Percentiles rank a stretch among this genome's conserved stretches.
Evolutionary conservation across 176 grass and related monocot genomes (phyloP).

Genomic region (Saccharum spontaneum): DNA sequence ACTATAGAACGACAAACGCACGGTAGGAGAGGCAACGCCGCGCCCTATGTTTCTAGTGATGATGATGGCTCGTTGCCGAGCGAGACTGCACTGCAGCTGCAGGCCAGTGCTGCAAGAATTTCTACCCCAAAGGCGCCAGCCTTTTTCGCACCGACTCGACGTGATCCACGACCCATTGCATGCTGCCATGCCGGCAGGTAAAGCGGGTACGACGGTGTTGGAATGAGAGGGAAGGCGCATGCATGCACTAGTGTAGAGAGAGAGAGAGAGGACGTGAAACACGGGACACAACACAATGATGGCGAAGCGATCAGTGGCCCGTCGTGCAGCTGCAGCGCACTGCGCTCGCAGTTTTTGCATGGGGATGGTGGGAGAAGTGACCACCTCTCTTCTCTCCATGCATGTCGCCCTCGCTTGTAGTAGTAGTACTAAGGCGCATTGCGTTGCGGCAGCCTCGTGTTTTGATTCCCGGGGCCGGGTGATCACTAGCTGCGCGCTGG

Average conservation of each 20-base stretch:
- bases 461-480: no score
- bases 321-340: neutral
- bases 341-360: neutral
- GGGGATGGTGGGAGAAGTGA: neutral
- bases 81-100: no score
- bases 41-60: no score
- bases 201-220: neutral
- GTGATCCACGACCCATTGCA: neutral
- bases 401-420: neutral
- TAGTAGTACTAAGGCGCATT: no score
- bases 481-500: no score
- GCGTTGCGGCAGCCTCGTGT: no score
- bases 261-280: neutral
- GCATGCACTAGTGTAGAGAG: neutral
- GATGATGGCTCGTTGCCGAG: no score
- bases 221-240: neutral
- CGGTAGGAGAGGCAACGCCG: no score
- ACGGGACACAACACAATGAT: slow-evolving; percentile 39
- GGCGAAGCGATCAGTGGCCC: neutral
- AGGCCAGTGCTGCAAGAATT: neutral
- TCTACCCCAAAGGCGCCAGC: slow-evolving; percentile 32
- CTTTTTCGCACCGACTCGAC: neutral
- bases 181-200: neutral
- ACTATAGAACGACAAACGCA: no score
- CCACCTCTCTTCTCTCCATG: neutral